phyloP scores from a whole-genome alignment of 2,329 filamentous ascomycete genomes.

The Hypoxylon sp. region DNA sequence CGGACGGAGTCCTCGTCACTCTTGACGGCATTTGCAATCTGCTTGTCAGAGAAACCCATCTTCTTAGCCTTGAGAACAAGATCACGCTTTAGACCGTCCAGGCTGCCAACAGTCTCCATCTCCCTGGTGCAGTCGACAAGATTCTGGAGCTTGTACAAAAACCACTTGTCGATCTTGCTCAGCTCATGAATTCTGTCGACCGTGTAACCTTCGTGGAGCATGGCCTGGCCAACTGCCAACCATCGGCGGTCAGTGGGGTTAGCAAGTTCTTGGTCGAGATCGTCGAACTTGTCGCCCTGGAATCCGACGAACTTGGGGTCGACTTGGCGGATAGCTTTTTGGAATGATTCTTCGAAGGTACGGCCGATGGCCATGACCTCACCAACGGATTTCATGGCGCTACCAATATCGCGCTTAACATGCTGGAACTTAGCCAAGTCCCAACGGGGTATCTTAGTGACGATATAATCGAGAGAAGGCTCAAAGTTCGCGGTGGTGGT shows the following conservation, averaged over 20 bases:
- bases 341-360: constrained; percentile 98
- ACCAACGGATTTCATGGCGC: constrained; percentile 98
- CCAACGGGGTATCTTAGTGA: constrained; percentile 98
- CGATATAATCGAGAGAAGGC: constrained; percentile 95
- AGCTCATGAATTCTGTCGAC: constrained; percentile 92
- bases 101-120: constrained; percentile 82
- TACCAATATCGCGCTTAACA: constrained; percentile 96
- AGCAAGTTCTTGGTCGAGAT: constrained; percentile 86
- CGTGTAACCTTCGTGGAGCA: constrained; percentile 95
- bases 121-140: constrained; percentile 90
- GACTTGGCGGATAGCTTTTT: constrained; percentile 97
- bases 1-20: constrained; percentile 91
- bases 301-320: constrained; percentile 92
- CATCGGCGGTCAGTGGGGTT: constrained; percentile 97
- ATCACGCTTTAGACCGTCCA: constrained; percentile 87
- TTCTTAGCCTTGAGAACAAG: constrained; percentile 93
- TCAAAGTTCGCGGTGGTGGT: constrained; percentile 99
- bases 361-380: constrained; percentile 99
- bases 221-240: constrained; percentile 96
- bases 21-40: constrained; percentile 87
- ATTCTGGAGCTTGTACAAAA: constrained; percentile 97
- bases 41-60: constrained; percentile 95
- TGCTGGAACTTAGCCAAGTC: constrained; percentile 99
- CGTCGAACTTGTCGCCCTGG: constrained; percentile 93
- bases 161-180: constrained; percentile 99